A percentile compares a stretch with the other conserved stretches of the same genome.
Evolutionary conservation across 1,284 basidiomycete genomes (phyloP).

Genomic region (Rugosomyces carneus): DNA sequence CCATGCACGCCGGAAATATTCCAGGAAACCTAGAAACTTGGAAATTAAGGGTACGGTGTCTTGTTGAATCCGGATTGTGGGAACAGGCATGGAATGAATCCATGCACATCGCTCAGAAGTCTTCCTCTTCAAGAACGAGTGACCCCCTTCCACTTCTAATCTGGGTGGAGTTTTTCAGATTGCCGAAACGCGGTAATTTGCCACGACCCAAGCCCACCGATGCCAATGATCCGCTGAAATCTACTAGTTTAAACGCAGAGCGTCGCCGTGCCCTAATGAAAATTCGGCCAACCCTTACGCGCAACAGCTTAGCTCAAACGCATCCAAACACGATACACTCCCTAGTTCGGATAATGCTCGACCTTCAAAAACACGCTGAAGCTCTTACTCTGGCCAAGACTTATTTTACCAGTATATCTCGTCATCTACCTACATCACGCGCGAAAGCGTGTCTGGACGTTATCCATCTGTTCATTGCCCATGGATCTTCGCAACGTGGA

Average conservation of each 20-base stretch:
- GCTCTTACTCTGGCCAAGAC: constrained; percentile 36
- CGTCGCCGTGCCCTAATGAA: constrained; percentile 20
- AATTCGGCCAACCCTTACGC: constrained; percentile 24
- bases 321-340: constrained; percentile 33
- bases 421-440: constrained; percentile 25
- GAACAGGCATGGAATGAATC: constrained; percentile 40
- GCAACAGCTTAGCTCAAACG: constrained; percentile 22
- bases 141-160: constrained; percentile 33
- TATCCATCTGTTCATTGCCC: constrained; percentile 38
- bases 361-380: constrained; percentile 22
- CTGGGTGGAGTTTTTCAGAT: constrained; percentile 49
- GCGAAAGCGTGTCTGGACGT: constrained; percentile 35
- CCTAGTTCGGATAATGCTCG: constrained; percentile 33
- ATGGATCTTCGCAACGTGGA: constrained; percentile 28
- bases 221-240: background rate
- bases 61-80: constrained; percentile 44
- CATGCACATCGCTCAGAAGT: constrained; percentile 4
- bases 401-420: constrained; percentile 40
- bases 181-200: constrained; percentile 27
- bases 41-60: constrained; percentile 43
- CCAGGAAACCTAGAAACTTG: constrained; percentile 37
- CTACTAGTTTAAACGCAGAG: constrained; percentile 5
- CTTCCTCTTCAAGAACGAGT: background rate
- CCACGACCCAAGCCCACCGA: constrained; percentile 4
- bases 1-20: constrained; percentile 35